These are phyloP conservation scores for Termitomyces sp. DNA, from an alignment of 768 basidiomycete species.

Conservation along the genomic window DNA sequence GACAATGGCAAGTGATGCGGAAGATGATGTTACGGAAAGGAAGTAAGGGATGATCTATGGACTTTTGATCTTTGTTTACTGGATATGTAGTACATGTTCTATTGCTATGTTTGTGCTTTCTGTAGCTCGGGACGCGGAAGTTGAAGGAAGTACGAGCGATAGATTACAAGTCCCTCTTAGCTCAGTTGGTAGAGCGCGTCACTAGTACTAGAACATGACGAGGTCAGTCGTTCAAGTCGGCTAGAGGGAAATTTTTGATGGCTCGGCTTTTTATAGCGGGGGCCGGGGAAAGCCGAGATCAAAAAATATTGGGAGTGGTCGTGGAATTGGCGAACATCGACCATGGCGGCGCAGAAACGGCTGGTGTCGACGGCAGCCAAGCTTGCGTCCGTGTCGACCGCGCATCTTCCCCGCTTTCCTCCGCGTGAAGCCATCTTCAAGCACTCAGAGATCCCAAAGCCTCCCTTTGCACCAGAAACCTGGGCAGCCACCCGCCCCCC, in stretches of 20 bases:
- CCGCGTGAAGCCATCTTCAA: constrained; percentile 47
- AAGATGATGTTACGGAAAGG: constrained; percentile 58
- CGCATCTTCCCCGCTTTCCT: constrained; percentile 53
- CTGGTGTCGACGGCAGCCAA: constrained; percentile 24
- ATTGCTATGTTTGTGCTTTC: not conserved
- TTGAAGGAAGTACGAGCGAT: no score
- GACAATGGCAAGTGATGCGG: constrained; percentile 82
- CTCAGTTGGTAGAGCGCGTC: constrained; percentile 6
- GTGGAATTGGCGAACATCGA: constrained; percentile 1
- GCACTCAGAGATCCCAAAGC: constrained; percentile 25
- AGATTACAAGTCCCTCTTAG: not conserved
- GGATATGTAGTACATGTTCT: not conserved
- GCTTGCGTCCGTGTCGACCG: constrained; percentile 47
- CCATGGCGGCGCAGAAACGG: constrained; percentile 59
- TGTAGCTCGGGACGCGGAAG: not conserved
- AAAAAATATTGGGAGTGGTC: constrained; percentile 22
- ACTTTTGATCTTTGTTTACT: not conserved
- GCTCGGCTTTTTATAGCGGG: not conserved
- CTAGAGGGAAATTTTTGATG: constrained; percentile 1
- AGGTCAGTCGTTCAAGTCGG: constrained; percentile 7
- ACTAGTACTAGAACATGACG: not conserved
- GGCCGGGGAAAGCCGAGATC: constrained; percentile 24
- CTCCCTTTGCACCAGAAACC: constrained; percentile 54
- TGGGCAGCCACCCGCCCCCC: constrained; percentile 74
- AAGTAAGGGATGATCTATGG: constrained; percentile 14